A percentile compares a stretch with the other conserved stretches of the same genome.
Evolutionary conservation across 805 yeast genomes (phyloP).

Genomic region (Blastobotrys chiropterorum): DNA sequence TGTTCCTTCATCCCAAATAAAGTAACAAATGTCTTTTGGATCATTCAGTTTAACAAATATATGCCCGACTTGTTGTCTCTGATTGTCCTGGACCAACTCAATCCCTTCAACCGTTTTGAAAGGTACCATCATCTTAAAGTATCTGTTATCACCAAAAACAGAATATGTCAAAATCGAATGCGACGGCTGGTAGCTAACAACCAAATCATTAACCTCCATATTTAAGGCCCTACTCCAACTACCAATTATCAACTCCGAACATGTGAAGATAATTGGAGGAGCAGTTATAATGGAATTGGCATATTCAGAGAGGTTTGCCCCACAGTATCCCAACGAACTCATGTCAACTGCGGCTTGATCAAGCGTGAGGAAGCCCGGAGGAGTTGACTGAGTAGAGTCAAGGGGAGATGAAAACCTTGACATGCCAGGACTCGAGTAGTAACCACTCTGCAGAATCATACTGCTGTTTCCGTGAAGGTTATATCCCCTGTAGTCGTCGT

Average conservation of each 20-base stretch:
- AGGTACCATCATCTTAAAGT: not conserved
- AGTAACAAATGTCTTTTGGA: not conserved
- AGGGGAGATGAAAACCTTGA: not conserved
- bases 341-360: not conserved
- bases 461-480: not conserved
- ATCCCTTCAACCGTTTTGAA: not conserved
- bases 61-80: not conserved
- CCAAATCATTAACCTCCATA: not conserved
- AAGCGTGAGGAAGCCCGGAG: not conserved
- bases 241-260: not conserved
- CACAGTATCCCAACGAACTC: not conserved
- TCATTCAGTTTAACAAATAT: not conserved
- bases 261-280: not conserved
- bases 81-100: not conserved
- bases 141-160: not conserved
- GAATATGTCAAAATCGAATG: not conserved
- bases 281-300: not conserved
- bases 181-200: not conserved
- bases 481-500: not conserved
- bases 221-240: not conserved
- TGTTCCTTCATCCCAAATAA: not conserved
- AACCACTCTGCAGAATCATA: not conserved
- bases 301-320: not conserved
- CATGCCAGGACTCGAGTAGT: not conserved
- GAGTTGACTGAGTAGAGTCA: not conserved